Base-by-base conservation (phyloP, 805 yeast genomes). In the Candida ipomoeae region DNA sequence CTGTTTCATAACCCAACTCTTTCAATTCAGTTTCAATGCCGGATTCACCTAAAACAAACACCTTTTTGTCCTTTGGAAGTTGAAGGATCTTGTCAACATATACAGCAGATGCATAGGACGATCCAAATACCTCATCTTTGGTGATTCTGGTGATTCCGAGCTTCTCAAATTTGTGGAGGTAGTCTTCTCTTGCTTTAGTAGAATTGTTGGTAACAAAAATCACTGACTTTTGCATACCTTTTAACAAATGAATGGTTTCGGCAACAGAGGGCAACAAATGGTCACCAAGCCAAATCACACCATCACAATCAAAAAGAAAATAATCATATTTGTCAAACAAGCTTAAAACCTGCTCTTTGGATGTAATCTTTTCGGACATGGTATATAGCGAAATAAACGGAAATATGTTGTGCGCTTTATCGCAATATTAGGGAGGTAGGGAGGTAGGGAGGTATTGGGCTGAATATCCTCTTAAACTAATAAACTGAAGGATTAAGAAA, bases 171-270 rank as follows among this genome's bases (percentile, higher is more conserved):
- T 94, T 94, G 56, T 73, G 67, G 31, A 87, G 78, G 66, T 94
- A 94, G 38, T 84, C 84, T 33, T 72, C 69, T 53, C 99, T 76
- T 1, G 97, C 86, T 65, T 94, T 92, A 31, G 97, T 89, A 18
- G 97, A 89, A 71, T 94, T 94, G 74, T 94, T 94, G 41, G 99
- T 91, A 29, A 94, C 99, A 70, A 94, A 94, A 40, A 91, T 77
- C 47, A 89, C 74, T 53, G 83, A 80, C 67, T 94, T 94, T 36
- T 80, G 79, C 26, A 55, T 50, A 3, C 64, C 50, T 51, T 78
- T 77, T 56, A 94, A 72, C 39, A 86, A 63, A 8, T 77, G 75
- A 39, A 94, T 67, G 0, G 96, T 87, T 65, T 94, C 97, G 11
- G 74, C 77, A 1, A 89, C 87, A 15, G 79, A 72, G 6, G 97